A percentile compares a stretch with the other conserved stretches of the same genome.
phyloP scores from a whole-genome alignment of 768 basidiomycete species.

The Imleria badia region DNA sequence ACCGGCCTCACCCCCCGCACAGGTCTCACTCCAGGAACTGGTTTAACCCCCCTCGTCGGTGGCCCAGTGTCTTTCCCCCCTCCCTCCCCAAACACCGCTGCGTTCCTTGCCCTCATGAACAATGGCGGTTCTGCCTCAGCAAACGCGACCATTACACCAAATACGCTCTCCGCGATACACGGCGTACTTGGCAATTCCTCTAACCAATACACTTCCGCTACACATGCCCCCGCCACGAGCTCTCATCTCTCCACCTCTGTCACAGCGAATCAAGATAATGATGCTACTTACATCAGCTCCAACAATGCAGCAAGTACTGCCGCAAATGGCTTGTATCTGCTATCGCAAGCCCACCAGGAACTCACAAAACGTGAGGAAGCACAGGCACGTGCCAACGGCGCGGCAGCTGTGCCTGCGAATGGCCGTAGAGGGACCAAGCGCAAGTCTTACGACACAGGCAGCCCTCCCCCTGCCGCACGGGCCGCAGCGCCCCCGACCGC shows the following conservation, averaged over 20 bases:
- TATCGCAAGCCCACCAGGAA: conserved; percentile 95
- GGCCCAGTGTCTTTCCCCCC: conserved; percentile 78
- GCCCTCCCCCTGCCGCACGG: conserved; percentile 33
- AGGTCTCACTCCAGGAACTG: conserved; percentile 73
- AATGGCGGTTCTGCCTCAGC: conserved; percentile 40
- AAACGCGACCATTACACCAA: conserved; percentile 57
- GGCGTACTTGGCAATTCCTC: conserved; percentile 59
- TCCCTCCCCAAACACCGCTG: conserved; percentile 84
- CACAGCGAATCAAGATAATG: conserved; percentile 35
- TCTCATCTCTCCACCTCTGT: conserved; percentile 37
- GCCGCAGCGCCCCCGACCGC: conserved; percentile 23
- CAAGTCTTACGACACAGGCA: conserved; percentile 55
- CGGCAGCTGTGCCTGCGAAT: conserved; percentile 30
- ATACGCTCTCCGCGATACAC: conserved; percentile 60
- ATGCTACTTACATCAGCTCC: conserved; percentile 40
- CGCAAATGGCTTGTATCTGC: conserved; percentile 90
- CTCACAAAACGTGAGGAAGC: conserved; percentile 93
- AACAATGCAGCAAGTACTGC: conserved; percentile 66
- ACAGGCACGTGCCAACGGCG: conserved; percentile 56
- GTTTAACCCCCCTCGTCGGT: conserved; percentile 77
- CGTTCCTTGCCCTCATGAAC: conserved; percentile 90
- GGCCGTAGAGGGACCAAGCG: conserved; percentile 64
- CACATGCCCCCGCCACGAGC: conserved; percentile 34
- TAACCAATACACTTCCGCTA: conserved; percentile 25
- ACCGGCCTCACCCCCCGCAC: too few relatives aligned